Percentiles rank a stretch among this genome's conserved stretches.
phyloP scores from a whole-genome alignment of 192 early-diverging fungal species.

The Funneliformis mosseae region DNA sequence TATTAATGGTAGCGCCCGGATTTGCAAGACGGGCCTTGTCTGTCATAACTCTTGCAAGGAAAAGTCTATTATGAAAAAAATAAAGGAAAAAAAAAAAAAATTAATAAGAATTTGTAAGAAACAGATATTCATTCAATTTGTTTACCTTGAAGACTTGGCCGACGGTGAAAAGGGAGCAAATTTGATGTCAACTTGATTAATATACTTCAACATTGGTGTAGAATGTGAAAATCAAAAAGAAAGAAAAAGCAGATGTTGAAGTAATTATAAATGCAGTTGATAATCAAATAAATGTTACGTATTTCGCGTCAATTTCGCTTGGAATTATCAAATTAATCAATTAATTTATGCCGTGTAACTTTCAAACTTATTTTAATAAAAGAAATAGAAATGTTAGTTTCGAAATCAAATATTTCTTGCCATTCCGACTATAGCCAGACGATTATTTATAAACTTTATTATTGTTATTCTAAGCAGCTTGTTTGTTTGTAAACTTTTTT shows the following conservation, averaged over 20 bases:
- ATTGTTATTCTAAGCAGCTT: no score
- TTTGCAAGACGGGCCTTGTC: constrained; percentile 19
- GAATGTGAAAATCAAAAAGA: background rate
- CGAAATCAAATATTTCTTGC: background rate
- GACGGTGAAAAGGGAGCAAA: constrained; percentile 17
- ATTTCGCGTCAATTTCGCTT: background rate
- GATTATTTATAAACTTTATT: no score
- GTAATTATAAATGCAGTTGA: background rate
- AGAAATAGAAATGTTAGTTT: background rate
- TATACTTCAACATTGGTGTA: constrained; percentile 30
- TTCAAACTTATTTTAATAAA: background rate
- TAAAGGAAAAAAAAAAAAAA: background rate
- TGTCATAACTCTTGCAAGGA: constrained; percentile 23
- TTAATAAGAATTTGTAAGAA: background rate
- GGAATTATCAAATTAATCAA: background rate
- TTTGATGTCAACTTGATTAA: constrained; percentile 25
- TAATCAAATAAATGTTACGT: background rate
- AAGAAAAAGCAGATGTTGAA: background rate
- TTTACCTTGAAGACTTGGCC: constrained; percentile 7
- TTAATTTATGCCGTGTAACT: background rate
- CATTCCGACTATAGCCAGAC: background rate
- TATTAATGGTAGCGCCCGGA: constrained; percentile 22
- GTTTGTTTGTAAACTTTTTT: no score
- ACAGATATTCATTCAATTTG: background rate
- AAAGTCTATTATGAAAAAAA: constrained; percentile 13